phyloP scores from a whole-genome alignment of 106 monocot genomes.

The Dendrobium chrysotoxum region DNA sequence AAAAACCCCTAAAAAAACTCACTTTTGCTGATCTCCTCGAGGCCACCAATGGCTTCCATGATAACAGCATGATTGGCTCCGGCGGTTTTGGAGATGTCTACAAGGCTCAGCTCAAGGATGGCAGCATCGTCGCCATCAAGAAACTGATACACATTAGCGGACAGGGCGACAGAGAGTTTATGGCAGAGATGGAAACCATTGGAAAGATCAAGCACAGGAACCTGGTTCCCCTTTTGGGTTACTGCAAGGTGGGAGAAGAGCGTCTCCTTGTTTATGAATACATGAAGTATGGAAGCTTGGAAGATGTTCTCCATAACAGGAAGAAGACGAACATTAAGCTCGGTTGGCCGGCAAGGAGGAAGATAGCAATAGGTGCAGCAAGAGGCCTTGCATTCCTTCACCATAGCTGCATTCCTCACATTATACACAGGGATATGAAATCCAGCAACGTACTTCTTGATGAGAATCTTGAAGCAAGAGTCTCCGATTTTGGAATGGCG shows the following conservation, averaged over 20 bases:
- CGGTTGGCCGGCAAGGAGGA: conserved; percentile 50
- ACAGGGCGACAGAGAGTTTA: conserved; percentile 84
- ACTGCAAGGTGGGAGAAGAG: conserved; percentile 80
- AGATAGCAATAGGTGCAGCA: conserved; percentile 74
- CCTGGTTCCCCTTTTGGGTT: conserved; percentile 71
- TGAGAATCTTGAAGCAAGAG: conserved; percentile 61
- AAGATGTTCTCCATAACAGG: conserved; percentile 59
- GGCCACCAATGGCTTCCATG: conserved; percentile 92
- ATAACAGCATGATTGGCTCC: conserved; percentile 65
- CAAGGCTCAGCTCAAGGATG: conserved; percentile 74
- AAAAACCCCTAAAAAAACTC: conserved; percentile 67
- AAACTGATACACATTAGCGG: conserved; percentile 79
- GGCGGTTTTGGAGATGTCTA: conserved; percentile 95
- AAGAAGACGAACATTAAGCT: conserved; percentile 40
- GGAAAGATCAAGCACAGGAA: conserved; percentile 91
- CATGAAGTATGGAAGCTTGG: conserved; percentile 86
- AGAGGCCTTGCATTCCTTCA: conserved; percentile 84
- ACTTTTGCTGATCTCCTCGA: conserved; percentile 80
- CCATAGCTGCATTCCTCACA: conserved; percentile 88
- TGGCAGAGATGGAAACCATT: conserved; percentile 91
- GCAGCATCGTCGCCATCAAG: conserved; percentile 69
- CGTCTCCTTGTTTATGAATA: conserved; percentile 76
- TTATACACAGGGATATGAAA: conserved; percentile 95
- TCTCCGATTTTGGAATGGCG: conserved; percentile 94
- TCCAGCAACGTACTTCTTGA: conserved; percentile 87